Base-by-base conservation (phyloP, 768 basidiomycete species). In the Leccinum boreale region DNA sequence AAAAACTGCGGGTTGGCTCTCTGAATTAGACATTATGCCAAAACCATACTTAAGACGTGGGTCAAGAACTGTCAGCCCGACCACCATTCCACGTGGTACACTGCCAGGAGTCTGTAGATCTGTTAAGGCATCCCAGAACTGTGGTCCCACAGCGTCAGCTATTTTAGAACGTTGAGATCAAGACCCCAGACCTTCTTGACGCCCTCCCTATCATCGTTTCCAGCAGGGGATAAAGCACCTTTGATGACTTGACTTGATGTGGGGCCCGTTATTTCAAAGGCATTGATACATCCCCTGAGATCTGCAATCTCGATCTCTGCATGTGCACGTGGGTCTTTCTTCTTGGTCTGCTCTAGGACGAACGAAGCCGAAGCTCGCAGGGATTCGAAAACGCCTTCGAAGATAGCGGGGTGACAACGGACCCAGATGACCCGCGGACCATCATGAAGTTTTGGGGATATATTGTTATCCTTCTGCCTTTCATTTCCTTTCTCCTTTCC, bases 241-340 rank as follows among this genome's bases (percentile, higher is more conserved):
- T 81, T 84, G 52, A 89, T 70, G 11, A 94, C 83, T 67, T 90
- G 87, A 54, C 81, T 90, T 0, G 90, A 79, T 67, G 85, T 89
- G 3, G 92, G 92, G 3, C 96, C 96, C 78, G 90, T 89, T 33
- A 98, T 82, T 70, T 98, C 95, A 64, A 96, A 96, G 5, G 85
- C 79, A 59, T 90, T 90, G 45, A 93, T 64, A 50, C 85, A 81
- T 2, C 83, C 84, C 55, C 87, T 76, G 50, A 94, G 70, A 68
- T 95, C 90, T 7, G 80, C 77, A 15, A 95, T 78, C 62, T 91
- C 85, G 10, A 94, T 71, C 21, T 79, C 75, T 12, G 62, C 68
- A 4, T 61, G 50, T 23, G 60, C 57, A 3, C 62, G 61, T 11
- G 65, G 60, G 24, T 68, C 53, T 12, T 59, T 64, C 52, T 63